Evolutionary conservation across 2,329 filamentous ascomycete genomes (phyloP).

Genomic region (Daldinia sp.): DNA sequence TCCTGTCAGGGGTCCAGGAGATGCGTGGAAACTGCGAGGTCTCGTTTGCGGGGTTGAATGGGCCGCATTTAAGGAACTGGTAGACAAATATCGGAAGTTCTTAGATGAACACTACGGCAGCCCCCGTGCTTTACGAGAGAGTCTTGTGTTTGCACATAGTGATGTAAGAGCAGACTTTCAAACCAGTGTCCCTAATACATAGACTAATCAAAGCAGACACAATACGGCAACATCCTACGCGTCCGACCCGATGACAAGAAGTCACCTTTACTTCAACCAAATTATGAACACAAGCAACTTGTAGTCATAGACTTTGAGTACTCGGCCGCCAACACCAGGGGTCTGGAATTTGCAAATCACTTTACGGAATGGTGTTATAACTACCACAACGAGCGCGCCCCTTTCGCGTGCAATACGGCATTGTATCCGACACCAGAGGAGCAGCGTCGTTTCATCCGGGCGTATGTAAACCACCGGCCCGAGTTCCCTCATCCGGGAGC

Average conservation of each 20-base stretch:
- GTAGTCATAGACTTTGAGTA: slow-evolving; percentile 99
- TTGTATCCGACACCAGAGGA: slow-evolving; percentile 83
- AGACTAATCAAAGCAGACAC: slow-evolving; percentile 71
- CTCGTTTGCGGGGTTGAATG: slow-evolving; percentile 88
- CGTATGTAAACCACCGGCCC: slow-evolving; percentile 87
- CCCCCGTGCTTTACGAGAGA: slow-evolving; percentile 73
- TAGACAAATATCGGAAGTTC: slow-evolving; percentile 82
- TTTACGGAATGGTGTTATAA: slow-evolving; percentile 99
- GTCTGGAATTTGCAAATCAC: slow-evolving; percentile 95
- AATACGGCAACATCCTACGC: slow-evolving; percentile 97
- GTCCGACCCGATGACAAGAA: slow-evolving; percentile 74
- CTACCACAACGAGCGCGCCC: slow-evolving; percentile 79
- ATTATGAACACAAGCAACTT: slow-evolving; percentile 95
- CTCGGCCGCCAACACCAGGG: slow-evolving; percentile 86
- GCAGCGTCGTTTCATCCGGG: slow-evolving; percentile 84
- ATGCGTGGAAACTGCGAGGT: slow-evolving; percentile 76
- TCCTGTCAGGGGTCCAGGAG: slow-evolving; percentile 48
- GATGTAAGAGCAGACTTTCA: slow-evolving; percentile 72
- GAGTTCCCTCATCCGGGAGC: slow-evolving; percentile 67
- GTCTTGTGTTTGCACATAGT: slow-evolving; percentile 95
- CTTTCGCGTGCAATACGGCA: slow-evolving; percentile 75
- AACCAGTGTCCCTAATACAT: neutral
- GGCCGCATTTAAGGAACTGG: slow-evolving; percentile 78
- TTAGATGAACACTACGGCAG: slow-evolving; percentile 80
- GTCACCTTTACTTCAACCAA: slow-evolving; percentile 87